Evolutionary conservation across 106 monocot genomes (phyloP), one percentile per base, ranked within the genome.

Genomic region (Alisma plantagoaquatica): DNA sequence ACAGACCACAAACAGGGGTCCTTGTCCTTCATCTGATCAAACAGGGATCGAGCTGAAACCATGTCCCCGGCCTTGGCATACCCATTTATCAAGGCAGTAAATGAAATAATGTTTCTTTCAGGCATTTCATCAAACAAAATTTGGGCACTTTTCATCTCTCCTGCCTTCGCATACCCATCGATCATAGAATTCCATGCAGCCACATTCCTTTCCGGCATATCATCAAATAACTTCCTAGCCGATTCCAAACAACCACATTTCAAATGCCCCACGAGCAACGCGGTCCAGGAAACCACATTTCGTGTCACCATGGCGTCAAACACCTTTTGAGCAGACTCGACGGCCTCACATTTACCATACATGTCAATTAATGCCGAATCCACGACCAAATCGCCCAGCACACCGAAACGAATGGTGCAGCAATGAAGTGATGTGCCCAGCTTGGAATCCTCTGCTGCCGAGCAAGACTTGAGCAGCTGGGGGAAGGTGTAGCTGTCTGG

Each of bases 401-500:
- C 75, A 31, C 91, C 84, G 54, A 16, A 73, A 62, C 66, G 81
- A 19, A 86, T 43, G 26, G 76, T 48, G 57, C 70, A 70, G 33
- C 45, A 23, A 69, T 92, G 91, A 46, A 92, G 52, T 38, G 65
- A 58, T 23, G 27, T 53, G 16, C 91, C 91, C 48, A 61, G 38
- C 20, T 41, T 43, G 29, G 20, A 42, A 23, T 43, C 46, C 27
- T 54, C 21, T 33, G 75, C 22, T 27, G 44, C 23, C 0, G 71
- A 72, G 49, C 86, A 92, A 10, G 46, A 33, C 27, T 79, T 85
- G 8, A 92, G 59, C 63, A 62, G 70, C 56, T 64, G 67, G 31
- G 92, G 73, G 64, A 86, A 71, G 8, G 86, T 78, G 52, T 78
- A 92, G 14, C 27, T 1, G 55, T 92, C 86, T 46, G 79, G 66